Evolutionary conservation across 2,329 filamentous ascomycete genomes (phyloP).

Genomic region (Fusarium sublunatum): DNA sequence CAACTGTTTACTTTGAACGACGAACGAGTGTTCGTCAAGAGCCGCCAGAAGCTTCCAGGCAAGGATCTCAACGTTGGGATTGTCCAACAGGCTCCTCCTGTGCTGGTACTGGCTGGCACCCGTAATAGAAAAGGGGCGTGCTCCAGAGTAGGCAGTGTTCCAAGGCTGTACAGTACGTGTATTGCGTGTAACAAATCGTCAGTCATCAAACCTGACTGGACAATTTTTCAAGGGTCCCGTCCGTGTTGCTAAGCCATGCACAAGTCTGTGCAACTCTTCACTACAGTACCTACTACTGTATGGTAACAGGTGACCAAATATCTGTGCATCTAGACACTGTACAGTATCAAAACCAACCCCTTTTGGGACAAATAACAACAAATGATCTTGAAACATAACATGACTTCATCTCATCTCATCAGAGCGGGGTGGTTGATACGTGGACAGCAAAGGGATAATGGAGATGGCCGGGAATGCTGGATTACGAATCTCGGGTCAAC

Average conservation of each 20-base stretch:
- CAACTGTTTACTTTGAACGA: slow-evolving; percentile 28
- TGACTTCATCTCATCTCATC: slow-evolving; percentile 25
- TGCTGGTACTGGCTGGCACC: slow-evolving; percentile 14
- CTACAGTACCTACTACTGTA: neutral
- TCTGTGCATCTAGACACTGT: slow-evolving; percentile 25
- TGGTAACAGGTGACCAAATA: slow-evolving; percentile 19
- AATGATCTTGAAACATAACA: slow-evolving; percentile 22
- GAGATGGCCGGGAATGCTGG: neutral
- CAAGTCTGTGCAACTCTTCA: slow-evolving; percentile 34
- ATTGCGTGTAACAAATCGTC: slow-evolving; percentile 28
- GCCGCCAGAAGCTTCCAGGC: slow-evolving; percentile 29
- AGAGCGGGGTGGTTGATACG: slow-evolving; percentile 14
- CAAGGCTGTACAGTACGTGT: slow-evolving; percentile 16
- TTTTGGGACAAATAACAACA: slow-evolving; percentile 36
- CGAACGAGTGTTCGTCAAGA: slow-evolving; percentile 17
- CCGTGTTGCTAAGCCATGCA: slow-evolving; percentile 29
- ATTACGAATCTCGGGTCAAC: slow-evolving; percentile 31
- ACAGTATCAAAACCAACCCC: neutral
- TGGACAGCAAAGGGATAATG: slow-evolving; percentile 1
- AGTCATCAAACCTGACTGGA: slow-evolving; percentile 30
- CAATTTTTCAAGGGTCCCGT: slow-evolving; percentile 15
- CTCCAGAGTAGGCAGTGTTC: slow-evolving; percentile 32
- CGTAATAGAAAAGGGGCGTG: slow-evolving; percentile 39
- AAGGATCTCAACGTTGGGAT: slow-evolving; percentile 15
- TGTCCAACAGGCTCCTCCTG: slow-evolving; percentile 12